phyloP scores from a whole-genome alignment of 1,284 basidiomycete species.

The Ganoderma lucidum region DNA sequence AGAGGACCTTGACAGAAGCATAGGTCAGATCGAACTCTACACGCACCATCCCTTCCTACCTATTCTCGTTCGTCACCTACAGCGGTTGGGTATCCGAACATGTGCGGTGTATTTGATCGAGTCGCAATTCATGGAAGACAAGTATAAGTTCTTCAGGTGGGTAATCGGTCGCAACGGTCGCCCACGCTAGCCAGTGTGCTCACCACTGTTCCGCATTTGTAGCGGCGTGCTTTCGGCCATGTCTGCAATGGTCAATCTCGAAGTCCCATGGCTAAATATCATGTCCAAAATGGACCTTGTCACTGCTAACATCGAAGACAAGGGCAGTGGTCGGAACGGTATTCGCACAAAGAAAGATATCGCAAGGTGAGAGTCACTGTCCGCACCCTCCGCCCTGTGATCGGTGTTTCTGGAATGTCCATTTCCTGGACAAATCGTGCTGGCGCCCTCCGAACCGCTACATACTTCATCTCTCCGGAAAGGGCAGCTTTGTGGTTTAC shows the following conservation, averaged over 20 bases:
- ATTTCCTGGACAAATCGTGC: background rate
- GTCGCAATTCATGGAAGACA: conserved; percentile 99
- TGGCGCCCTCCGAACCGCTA: background rate
- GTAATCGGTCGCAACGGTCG: conserved; percentile 14
- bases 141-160: conserved; percentile 95
- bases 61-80: conserved; percentile 79
- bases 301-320: conserved; percentile 67
- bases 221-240: conserved; percentile 98
- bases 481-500: conserved; percentile 1
- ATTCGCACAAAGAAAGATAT: conserved; percentile 78
- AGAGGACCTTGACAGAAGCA: conserved; percentile 3
- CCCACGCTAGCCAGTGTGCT: background rate
- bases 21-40: conserved; percentile 98
- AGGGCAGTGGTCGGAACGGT: conserved; percentile 74
- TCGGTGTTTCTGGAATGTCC: background rate
- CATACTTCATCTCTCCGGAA: background rate
- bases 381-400: background rate
- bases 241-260: conserved; percentile 98
- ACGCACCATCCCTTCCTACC: conserved; percentile 98
- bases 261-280: conserved; percentile 96
- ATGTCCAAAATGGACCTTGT: conserved; percentile 99
- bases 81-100: conserved; percentile 78
- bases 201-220: conserved; percentile 11
- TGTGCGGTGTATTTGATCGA: conserved; percentile 94
- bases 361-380: conserved; percentile 60